Base-by-base conservation (phyloP, 2,329 filamentous ascomycete genomes). In the Neopestalotiopsis clavispora region DNA sequence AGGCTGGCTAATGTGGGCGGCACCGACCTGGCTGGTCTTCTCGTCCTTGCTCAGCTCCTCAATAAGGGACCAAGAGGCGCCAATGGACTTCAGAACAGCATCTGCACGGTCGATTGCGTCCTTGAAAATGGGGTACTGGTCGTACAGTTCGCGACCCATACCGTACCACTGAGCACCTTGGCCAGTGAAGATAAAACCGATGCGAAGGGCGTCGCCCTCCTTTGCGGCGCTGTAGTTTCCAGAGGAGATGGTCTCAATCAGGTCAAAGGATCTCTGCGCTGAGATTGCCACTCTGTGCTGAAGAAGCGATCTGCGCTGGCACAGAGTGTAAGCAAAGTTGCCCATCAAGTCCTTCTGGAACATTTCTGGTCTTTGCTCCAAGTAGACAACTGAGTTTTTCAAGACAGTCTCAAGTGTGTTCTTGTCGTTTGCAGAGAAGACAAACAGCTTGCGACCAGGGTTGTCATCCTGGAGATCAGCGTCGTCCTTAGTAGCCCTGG, bases 301-400 rank as follows among this genome's bases (percentile, higher is more conserved):
- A 23, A 85, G 75, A 28, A 82, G 76, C 1, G 84, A 83, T 38
- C 84, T 78, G 14, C 84, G 78, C 71, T 85, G 80, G 13, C 82
- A 80, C 1, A 86, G 74, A 0, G 84, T 86, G 70, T 86, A 86
- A 4, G 84, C 83, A 23, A 86, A 73, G 69, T 86, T 81, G 10
- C 79, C 77, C 71, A 86, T 81, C 12, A 87, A 72, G 60, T 80
- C 78, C 58, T 79, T 79, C 68, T 83, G 80, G 73, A 83, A 83
- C 73, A 83, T 81, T 69, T 83, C 81, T 0, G 81, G 81, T 28
- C 80, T 75, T 70, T 83, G 81, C 67, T 83, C 81, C 14, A 83
- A 72, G 67, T 82, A 83, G 45, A 83, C 77, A 38, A 82, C 79
- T 4, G 80, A 71, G 62, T 79, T 81, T 73, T 82, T 81, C 74